Evolutionary conservation across 495 filamentous ascomycete genomes (phyloP).

Genomic region (Neurospora sp.): DNA sequence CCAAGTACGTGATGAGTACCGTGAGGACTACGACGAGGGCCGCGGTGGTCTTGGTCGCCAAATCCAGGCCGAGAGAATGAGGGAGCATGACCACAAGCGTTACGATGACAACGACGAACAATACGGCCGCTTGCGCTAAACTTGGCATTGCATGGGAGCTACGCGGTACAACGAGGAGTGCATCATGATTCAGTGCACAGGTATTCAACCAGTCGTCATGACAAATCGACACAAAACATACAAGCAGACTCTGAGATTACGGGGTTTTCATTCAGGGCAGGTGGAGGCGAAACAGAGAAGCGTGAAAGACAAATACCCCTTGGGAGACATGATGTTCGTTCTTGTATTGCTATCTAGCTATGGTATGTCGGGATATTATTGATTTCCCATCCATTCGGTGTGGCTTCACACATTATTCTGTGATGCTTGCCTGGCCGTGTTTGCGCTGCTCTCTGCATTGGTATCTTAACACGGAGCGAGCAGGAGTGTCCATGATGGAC

Average conservation of each 20-base stretch:
- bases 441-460: background rate
- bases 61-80: conserved; percentile 51
- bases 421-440: background rate
- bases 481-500: background rate
- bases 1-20: conserved; percentile 95
- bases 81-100: conserved; percentile 40
- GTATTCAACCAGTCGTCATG: background rate
- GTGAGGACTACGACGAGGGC: conserved; percentile 91
- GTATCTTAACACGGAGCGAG: background rate
- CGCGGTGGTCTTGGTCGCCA: conserved; percentile 67
- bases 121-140: conserved; percentile 36
- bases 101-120: conserved; percentile 37
- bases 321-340: background rate
- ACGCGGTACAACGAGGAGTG: background rate
- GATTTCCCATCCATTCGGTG: background rate
- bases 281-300: background rate
- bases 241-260: background rate
- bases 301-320: background rate
- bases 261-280: background rate
- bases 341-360: background rate
- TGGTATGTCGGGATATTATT: background rate
- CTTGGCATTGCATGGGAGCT: background rate
- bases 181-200: background rate
- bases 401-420: conserved; percentile 7
- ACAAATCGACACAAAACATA: background rate